Conservation (phyloP, 345 rosid species). For the Eucalyptus fibrosa region DNA sequence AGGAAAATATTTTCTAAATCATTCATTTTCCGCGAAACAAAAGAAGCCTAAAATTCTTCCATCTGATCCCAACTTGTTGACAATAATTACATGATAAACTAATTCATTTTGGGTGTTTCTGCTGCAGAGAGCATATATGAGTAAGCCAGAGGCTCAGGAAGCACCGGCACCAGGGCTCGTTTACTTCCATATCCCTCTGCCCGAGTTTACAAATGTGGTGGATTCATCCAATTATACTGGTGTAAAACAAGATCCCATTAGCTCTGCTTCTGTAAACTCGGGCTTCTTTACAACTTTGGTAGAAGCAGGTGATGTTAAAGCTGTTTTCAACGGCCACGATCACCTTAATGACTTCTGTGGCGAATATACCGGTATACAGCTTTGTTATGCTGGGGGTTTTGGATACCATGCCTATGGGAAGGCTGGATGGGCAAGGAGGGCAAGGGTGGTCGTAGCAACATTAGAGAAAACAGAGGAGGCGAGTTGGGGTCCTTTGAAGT, state of each 20-base stretch:
- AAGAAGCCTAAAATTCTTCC: neutral
- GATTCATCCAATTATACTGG: conserved; percentile 52
- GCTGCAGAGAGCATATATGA: conserved; percentile 47
- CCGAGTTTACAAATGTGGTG: conserved; percentile 52
- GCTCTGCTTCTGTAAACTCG: conserved; percentile 66
- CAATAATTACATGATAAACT: neutral
- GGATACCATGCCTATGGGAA: conserved; percentile 95
- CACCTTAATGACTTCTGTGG: conserved; percentile 89
- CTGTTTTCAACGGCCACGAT: conserved; percentile 84
- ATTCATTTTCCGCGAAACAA: neutral
- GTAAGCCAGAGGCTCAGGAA: conserved; percentile 43
- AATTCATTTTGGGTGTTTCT: neutral
- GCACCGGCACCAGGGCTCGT: conserved; percentile 71
- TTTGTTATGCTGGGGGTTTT: conserved; percentile 87
- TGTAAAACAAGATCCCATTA: conserved; percentile 57
- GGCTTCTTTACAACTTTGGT: conserved; percentile 80
- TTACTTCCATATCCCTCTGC: conserved; percentile 85
- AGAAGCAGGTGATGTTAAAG: conserved; percentile 77
- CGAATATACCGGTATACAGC: conserved; percentile 43
- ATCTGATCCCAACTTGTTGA: neutral
- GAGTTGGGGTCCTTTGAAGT: conserved; percentile 63
- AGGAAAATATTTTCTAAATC: neutral
- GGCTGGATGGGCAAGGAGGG: conserved; percentile 86
- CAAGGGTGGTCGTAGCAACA: conserved; percentile 56
- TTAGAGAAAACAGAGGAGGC: conserved; percentile 46